A percentile compares a stretch with the other conserved stretches of the same genome.
These are phyloP conservation scores for Triticum timopheevii DNA, from an alignment of 176 grass and related monocot genomes.

Conservation along the genomic window DNA sequence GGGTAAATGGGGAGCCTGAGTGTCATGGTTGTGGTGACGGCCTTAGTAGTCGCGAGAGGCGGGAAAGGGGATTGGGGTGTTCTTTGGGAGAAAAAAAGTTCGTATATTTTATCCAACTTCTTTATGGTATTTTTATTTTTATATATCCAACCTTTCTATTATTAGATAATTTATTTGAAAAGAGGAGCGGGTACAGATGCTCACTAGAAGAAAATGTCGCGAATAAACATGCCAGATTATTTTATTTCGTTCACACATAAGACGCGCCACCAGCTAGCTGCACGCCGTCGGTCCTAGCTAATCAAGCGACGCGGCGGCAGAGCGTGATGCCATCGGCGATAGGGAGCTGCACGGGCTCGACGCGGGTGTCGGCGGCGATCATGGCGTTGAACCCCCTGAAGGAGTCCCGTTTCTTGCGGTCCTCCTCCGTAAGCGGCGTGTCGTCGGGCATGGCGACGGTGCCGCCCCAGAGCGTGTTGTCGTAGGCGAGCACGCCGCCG, in stretches of 20 bases:
- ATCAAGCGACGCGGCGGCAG: conserved; percentile 51
- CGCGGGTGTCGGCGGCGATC: conserved; percentile 37
- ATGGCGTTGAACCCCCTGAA: conserved; percentile 48
- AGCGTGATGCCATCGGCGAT: conserved; percentile 62
- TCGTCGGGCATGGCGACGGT: conserved; percentile 41
- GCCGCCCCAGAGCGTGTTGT: conserved; percentile 77
- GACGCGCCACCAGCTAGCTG: background rate
- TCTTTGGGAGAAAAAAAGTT: no score
- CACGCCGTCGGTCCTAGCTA: no score
- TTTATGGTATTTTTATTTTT: no score
- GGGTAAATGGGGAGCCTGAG: no score
- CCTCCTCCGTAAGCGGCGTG: conserved; percentile 15
- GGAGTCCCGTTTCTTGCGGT: background rate
- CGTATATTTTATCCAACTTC: no score
- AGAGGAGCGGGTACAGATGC: no score
- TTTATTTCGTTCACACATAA: background rate
- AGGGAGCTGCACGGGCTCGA: conserved; percentile 60
- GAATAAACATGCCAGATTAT: background rate
- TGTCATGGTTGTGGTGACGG: no score
- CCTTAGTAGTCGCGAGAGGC: no score
- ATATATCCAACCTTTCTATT: no score
- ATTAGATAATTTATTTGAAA: no score
- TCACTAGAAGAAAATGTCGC: no score
- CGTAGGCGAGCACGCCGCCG: conserved; percentile 66
- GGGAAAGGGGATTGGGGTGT: no score